Percentiles rank a stretch among this genome's conserved stretches.
phyloP scores from a whole-genome alignment of 2,329 filamentous ascomycete species.

The Incumbomyces delicatus region DNA sequence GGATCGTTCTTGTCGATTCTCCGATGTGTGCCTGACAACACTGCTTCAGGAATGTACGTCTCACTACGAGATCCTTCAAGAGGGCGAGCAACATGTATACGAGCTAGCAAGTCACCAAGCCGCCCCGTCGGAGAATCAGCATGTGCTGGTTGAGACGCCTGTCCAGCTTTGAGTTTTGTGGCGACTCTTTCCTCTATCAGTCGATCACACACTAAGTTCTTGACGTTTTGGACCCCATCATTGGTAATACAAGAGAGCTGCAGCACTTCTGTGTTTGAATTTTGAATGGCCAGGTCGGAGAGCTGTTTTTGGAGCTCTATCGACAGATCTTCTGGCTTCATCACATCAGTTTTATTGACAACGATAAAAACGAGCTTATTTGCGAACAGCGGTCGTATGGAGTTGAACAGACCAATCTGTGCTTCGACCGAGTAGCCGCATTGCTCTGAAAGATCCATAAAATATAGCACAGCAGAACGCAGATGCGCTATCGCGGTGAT shows the following conservation, averaged over 20 bases:
- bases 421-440: slow-evolving; percentile 89
- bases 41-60: slow-evolving; percentile 77
- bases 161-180: slow-evolving; percentile 85
- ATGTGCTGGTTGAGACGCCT: slow-evolving; percentile 70
- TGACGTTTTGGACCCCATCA: slow-evolving; percentile 87
- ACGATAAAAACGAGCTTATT: slow-evolving; percentile 97
- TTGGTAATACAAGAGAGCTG: slow-evolving; percentile 91
- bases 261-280: slow-evolving; percentile 82
- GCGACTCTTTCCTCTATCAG: slow-evolving; percentile 87
- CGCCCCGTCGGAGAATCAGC: slow-evolving; percentile 69
- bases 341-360: slow-evolving; percentile 96
- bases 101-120: slow-evolving; percentile 78
- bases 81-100: slow-evolving; percentile 95
- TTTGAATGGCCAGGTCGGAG: slow-evolving; percentile 63
- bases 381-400: slow-evolving; percentile 90
- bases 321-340: slow-evolving; percentile 77
- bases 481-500: slow-evolving; percentile 97
- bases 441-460: slow-evolving; percentile 95
- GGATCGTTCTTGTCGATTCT: slow-evolving; percentile 89
- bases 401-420: slow-evolving; percentile 91
- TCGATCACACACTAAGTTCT: slow-evolving; percentile 88
- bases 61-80: slow-evolving; percentile 70
- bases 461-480: slow-evolving; percentile 89
- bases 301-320: slow-evolving; percentile 67
- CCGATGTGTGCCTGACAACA: slow-evolving; percentile 55